These are phyloP conservation scores for Pseudoneurospora amorphoporcata DNA, from an alignment of 495 filamentous ascomycete species.

Conservation along the genomic window DNA sequence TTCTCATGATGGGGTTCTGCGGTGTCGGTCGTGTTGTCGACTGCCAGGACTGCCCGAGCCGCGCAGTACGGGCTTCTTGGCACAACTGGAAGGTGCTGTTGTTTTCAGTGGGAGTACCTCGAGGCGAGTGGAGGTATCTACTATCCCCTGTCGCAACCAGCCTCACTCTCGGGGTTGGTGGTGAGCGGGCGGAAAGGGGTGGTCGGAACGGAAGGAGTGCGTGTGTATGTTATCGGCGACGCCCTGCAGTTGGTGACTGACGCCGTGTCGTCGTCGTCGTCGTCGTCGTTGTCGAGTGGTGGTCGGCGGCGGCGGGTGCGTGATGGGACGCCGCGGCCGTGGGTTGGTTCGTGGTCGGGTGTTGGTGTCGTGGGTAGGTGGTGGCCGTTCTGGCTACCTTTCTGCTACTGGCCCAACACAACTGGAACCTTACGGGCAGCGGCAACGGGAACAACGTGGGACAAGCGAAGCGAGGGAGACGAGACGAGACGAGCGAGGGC, in stretches of 20 bases:
- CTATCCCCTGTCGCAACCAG: not conserved
- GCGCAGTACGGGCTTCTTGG: not conserved
- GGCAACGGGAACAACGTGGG: not conserved
- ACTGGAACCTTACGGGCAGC: not conserved
- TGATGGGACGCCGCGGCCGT: not conserved
- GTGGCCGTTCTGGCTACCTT: not conserved
- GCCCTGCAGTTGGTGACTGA: not conserved
- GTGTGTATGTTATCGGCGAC: not conserved
- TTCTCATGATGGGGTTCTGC: slow-evolving; percentile 20
- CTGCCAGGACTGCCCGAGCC: not conserved
- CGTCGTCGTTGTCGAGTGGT: not conserved
- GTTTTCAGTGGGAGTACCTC: not conserved
- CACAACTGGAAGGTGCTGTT: not conserved
- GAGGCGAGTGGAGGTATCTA: not conserved
- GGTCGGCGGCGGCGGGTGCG: not conserved
- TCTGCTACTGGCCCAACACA: not conserved
- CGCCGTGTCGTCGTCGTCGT: not conserved
- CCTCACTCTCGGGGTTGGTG: not conserved
- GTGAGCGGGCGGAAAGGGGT: not conserved
- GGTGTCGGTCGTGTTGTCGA: not conserved
- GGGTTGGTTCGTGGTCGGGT: not conserved
- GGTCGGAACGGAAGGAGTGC: not conserved
- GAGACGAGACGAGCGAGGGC: not conserved
- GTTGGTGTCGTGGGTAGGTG: not conserved
- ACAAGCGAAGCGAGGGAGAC: not conserved